Base-by-base conservation (phyloP, 768 basidiomycete genomes). In the Tylopilus balloui region DNA sequence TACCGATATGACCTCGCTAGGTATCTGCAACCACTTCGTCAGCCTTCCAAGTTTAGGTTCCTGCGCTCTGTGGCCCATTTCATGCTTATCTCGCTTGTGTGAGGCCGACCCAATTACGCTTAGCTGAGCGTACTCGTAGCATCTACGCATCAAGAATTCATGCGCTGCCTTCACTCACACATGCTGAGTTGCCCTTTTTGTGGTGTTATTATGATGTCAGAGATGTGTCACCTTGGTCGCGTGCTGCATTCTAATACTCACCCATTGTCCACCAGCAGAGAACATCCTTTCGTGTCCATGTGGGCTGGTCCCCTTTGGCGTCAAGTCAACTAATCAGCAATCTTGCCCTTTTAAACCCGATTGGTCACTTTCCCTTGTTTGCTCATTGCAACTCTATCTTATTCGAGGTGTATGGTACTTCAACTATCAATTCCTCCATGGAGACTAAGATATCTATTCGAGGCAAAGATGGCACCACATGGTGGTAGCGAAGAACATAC, bases 271-370 rank as follows among this genome's bases (percentile, higher is more conserved):
- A 35, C 24, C 24, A 14, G 1, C 11, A 20, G 17, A 15, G 20
- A 6, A n/a, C 50, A 45, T 19, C 24, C 7, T 32, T 42, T 25
- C 27, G 31, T n/a, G 19, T 40, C 43, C 53, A 55, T 56, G 50
- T 39, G 50, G 38, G 34, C 19, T 36, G 21, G 1, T 31, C 24
- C 17, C 19, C 29, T 49, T 34, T 43, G 5, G 10, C 44, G 3
- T 35, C 45, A 28, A 24, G 6, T 23, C 21, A 21, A 17, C 47
- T 27, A 41, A 49, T 43, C 41, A 25, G 44, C 34, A 28, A 42
- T 19, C 37, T 23, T 9, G 17, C n/a, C 17, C 37, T 47, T 44
- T 20, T 37, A 29, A 10, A 20, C 35, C 15, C 32, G 31, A 38
- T 54, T 57, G 36, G 47, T 14, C 25, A 17, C 38, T 23, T 39